phyloP scores from a whole-genome alignment of 371 early-diverging fungal species.

The Aphelidium insulamus region DNA sequence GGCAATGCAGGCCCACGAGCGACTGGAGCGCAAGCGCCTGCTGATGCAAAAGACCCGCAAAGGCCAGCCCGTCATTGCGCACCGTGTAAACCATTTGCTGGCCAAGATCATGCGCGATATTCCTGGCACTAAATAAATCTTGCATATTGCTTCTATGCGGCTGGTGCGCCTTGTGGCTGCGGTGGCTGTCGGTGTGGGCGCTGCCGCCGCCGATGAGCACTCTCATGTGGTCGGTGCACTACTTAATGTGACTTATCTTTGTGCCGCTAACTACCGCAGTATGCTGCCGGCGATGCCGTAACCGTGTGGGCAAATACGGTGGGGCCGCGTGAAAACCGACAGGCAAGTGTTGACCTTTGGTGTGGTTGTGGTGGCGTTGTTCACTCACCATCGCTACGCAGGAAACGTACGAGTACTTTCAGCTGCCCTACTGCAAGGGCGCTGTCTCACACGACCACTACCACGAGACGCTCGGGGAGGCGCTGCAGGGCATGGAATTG shows the following conservation, averaged over 20 bases:
- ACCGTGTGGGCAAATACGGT: conserved; percentile 52
- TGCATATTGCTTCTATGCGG: no score
- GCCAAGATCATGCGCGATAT: no score
- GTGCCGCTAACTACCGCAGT: conserved; percentile 13
- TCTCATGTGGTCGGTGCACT: no score
- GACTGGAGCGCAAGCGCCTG: no score
- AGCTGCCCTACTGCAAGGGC: conserved; percentile 50
- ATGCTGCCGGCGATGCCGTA: conserved; percentile 24
- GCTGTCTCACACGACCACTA: conserved; percentile 27
- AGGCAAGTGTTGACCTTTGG: neutral
- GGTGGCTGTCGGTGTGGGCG: neutral
- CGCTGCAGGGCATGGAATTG: conserved; percentile 49
- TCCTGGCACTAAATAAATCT: no score
- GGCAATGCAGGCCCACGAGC: no score
- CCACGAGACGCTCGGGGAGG: conserved; percentile 62
- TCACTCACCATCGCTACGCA: conserved; percentile 21
- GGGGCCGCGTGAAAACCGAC: conserved; percentile 26
- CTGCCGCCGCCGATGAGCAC: neutral
- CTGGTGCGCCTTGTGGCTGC: no score
- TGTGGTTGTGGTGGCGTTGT: neutral
- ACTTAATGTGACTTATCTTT: no score
- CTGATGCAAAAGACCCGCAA: no score
- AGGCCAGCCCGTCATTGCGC: no score
- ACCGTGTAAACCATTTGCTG: no score
- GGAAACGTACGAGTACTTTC: conserved; percentile 53